phyloP scores from a whole-genome alignment of 164 flowering plant genomes.

The Chimonanthus praecox region DNA sequence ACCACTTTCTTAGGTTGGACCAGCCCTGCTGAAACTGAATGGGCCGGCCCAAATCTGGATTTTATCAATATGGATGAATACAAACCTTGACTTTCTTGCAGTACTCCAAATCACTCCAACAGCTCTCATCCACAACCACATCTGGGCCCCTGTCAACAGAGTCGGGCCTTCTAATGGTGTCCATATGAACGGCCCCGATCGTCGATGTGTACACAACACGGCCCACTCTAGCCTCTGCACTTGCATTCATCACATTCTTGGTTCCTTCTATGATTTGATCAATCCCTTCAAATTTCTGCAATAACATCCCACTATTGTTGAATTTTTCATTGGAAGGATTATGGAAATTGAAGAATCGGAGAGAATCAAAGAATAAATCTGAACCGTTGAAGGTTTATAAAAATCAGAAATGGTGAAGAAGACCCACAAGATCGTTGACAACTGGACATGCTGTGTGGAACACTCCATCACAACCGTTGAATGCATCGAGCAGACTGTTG shows the following conservation, averaged over 20 bases:
- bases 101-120: slow-evolving; percentile 96
- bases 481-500: slow-evolving; percentile 52
- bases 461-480: slow-evolving; percentile 81
- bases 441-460: slow-evolving; percentile 95
- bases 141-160: slow-evolving; percentile 43
- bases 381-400: background rate
- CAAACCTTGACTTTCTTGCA: slow-evolving; percentile 89
- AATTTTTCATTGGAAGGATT: too few relatives aligned
- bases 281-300: slow-evolving; percentile 33
- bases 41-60: too few relatives aligned
- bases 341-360: background rate
- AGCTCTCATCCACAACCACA: slow-evolving; percentile 73
- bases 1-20: too few relatives aligned
- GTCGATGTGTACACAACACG: slow-evolving; percentile 91
- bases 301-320: too few relatives aligned
- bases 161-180: slow-evolving; percentile 30
- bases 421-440: slow-evolving; percentile 69
- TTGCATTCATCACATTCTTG: slow-evolving; percentile 67
- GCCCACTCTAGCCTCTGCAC: slow-evolving; percentile 65
- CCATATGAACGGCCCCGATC: slow-evolving; percentile 88
- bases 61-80: background rate
- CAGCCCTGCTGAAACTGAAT: too few relatives aligned
- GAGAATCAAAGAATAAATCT: background rate
- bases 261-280: slow-evolving; percentile 88
- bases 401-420: background rate